These are phyloP conservation scores for Paramecium sonneborni DNA, from an alignment of 73 alveolate species.

Conservation along the genomic window DNA sequence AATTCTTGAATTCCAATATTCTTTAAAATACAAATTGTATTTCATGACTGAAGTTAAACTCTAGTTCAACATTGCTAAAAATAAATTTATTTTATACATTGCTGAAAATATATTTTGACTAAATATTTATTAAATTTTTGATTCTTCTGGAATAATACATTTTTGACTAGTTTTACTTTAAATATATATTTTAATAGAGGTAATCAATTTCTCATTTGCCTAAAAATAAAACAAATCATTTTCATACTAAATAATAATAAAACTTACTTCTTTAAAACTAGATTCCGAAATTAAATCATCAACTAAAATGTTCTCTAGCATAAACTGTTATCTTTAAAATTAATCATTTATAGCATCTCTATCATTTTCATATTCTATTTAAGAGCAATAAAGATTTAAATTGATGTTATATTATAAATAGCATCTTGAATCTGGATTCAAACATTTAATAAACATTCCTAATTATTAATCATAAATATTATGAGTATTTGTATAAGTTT, in stretches of 20 bases:
- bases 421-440: not conserved
- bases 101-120: not conserved
- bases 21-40: not conserved
- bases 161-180: not conserved
- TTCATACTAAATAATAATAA: not conserved
- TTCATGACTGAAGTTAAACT: not conserved
- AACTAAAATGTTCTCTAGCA: not conserved
- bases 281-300: not conserved
- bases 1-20: not conserved
- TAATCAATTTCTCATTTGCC: not conserved
- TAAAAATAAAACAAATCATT: not conserved
- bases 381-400: not conserved
- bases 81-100: not conserved
- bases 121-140: not conserved
- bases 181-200: not conserved
- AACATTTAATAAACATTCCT: not conserved
- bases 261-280: not conserved
- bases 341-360: not conserved
- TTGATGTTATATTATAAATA: not conserved
- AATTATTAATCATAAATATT: not conserved
- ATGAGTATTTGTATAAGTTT: not conserved
- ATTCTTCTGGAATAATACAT: not conserved
- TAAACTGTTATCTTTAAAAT: not conserved
- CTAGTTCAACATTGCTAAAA: not conserved
- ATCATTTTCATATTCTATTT: not conserved